Evolutionary conservation across 306 rosid species (phyloP), one percentile per base, ranked within the genome.

Genomic region (Quercus wislizeni): DNA sequence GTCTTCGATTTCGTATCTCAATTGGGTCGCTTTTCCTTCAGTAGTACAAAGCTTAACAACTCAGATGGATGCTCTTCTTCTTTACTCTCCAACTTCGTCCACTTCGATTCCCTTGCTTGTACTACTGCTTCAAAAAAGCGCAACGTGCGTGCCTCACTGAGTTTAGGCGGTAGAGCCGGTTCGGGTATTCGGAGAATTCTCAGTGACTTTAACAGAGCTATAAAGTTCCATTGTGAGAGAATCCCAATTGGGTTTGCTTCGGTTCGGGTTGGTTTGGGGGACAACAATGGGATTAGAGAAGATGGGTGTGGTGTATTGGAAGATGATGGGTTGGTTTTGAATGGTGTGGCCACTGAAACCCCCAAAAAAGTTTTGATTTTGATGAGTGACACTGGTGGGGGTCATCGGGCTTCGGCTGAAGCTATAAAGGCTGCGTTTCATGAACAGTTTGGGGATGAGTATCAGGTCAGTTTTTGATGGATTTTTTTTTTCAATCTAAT

Each of bases 311-410:
- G 71, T 38, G 81, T 73, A 28, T 71, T 73, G 72, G 80, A 69
- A 18, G 84, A 82, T 43, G 70, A 81, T 58, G 83, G 75, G 13
- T 73, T 80, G 78, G 73, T 77, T n/a, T 63, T 80, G 83, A 89
- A 83, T 77, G 85, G 82, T 9, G 88, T 62, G 17, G 87, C 46
- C 43, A 27, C 71, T 13, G 83, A 68, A 58, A 81, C 23, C 17
- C 90, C 94, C 1, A 95, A 91, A 65, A 92, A 84, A 10, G 99
- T 95, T 76, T 80, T 93, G 78, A 95, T 95, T 86, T 87, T 95
- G 89, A 95, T 95, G 99, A 95, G 99, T 82, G 98, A 95, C 69
- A 95, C 99, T 10, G 99, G 99, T 63, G 99, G 99, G 43, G 99
- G 99, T 14, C 99, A 95, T 84, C 88, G 99, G 25, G 99, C 99